These are phyloP conservation scores for Hypoxylon sp. DNA, from an alignment of 2,329 filamentous ascomycete species.

Conservation along the genomic window DNA sequence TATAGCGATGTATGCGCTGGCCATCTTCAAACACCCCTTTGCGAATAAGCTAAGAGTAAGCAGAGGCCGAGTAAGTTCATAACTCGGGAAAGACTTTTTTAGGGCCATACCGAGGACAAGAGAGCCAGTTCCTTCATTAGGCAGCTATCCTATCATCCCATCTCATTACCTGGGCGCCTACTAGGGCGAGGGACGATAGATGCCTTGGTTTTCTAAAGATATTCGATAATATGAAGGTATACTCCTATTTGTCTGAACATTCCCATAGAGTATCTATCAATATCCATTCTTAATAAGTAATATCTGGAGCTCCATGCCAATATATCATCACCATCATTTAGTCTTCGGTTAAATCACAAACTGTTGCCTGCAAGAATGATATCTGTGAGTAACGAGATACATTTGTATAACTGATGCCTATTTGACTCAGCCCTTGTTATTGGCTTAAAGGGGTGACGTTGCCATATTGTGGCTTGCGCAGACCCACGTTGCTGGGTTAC, in stretches of 20 bases:
- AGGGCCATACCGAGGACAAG: not conserved
- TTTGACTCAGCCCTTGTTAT: slow-evolving; percentile 15
- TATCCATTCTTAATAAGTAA: not conserved
- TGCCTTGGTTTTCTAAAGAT: not conserved
- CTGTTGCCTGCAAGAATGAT: not conserved
- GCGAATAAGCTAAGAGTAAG: too few relatives aligned
- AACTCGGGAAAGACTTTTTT: too few relatives aligned
- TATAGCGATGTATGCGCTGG: too few relatives aligned
- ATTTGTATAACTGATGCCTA: slow-evolving; percentile 5
- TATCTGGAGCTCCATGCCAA: not conserved
- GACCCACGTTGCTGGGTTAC: slow-evolving; percentile 14
- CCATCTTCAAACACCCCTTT: too few relatives aligned
- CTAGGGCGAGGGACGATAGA: not conserved
- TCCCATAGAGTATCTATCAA: not conserved
- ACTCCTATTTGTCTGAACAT: not conserved
- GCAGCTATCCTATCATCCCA: not conserved
- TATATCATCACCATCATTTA: not conserved
- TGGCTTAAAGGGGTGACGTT: slow-evolving; percentile 37
- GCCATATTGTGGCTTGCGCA: slow-evolving; percentile 33
- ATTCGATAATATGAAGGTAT: not conserved
- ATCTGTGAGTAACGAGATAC: not conserved
- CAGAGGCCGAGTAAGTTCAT: too few relatives aligned
- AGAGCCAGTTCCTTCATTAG: not conserved
- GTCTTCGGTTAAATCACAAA: too few relatives aligned
- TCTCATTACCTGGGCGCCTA: not conserved